Base-by-base conservation (phyloP, 768 basidiomycete genomes). In the Hebeloma cylindrosporum region DNA sequence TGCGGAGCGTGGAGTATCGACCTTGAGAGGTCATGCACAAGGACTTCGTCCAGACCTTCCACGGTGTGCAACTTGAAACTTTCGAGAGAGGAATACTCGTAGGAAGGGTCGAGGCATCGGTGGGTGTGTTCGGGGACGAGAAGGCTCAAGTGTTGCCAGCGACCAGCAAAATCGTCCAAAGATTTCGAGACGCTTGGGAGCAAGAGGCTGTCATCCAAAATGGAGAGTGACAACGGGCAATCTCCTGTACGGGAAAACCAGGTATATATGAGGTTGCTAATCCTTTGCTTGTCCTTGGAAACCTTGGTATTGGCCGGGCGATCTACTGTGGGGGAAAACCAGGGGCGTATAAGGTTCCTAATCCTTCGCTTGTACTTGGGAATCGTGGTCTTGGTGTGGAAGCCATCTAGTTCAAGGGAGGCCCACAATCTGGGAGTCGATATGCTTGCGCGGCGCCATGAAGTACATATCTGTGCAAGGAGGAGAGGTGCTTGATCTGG, bases 361-460 rank as follows among this genome's bases (percentile, higher is more conserved):
- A n/a, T n/a, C n/a, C n/a, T n/a, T n/a, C n/a, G n/a, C n/a, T n/a
- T n/a, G n/a, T n/a, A n/a, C 8, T n/a, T n/a, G n/a, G n/a, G n/a
- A n/a, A n/a, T 4, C 7, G 16, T 1, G 10, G 17, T 18, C 8
- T 29, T 10, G 5, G 39, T 26, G 7, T 37, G 17, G 17, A 25
- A 36, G 30, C 35, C 36, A 9, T n/a, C n/a, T n/a, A 53, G 44
- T 21, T 57, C 53, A 2, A 61, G 29, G 3, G 60, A 57, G 11
- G 51, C 23, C 68, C 68, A 69, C 11, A 69, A 34, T 16, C 48
- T 38, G 8, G 65, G 63, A 5, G 45, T 61, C 2, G 56, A 41
- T 10, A 69, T 16, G 16, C 63, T 60, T 2, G 63, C 52, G 8
- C 48, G 53, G 23, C 63, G 54, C 68, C 68, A 70, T 11, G 45